Evolutionary conservation across 345 rosid genomes (phyloP).

Genomic region (Combretum micranthum): DNA sequence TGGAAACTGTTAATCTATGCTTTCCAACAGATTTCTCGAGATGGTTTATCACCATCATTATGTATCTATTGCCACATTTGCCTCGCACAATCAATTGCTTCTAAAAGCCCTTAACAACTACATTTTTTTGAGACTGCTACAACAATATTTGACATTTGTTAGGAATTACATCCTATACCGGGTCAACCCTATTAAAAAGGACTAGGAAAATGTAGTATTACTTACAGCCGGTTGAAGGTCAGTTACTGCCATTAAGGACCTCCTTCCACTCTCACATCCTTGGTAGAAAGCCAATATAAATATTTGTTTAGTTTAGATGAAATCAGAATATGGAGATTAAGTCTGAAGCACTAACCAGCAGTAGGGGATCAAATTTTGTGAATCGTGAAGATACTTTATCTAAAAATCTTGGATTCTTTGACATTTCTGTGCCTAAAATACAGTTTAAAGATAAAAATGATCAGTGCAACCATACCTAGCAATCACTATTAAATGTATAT

Average conservation of each 20-base stretch:
- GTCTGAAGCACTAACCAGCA: constrained; percentile 12
- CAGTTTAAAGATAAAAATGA: background rate
- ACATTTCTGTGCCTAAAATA: constrained; percentile 15
- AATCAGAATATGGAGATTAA: background rate
- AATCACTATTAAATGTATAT: no score
- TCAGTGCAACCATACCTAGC: background rate
- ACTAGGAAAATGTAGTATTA: background rate
- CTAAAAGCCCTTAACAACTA: no score
- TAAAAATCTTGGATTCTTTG: constrained; percentile 18
- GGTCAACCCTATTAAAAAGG: background rate
- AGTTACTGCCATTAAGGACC: constrained; percentile 25
- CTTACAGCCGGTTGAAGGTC: constrained; percentile 30
- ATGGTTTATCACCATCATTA: no score
- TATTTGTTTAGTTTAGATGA: no score
- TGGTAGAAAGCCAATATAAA: constrained; percentile 2
- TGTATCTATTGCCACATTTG: no score
- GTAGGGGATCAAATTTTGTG: constrained; percentile 11
- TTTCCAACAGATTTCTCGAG: no score
- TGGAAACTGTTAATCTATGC: no score
- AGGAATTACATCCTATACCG: background rate
- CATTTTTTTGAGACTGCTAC: no score
- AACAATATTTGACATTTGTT: no score
- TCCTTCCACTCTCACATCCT: constrained; percentile 31
- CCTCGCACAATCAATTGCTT: no score
- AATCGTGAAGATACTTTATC: constrained; percentile 20